A percentile compares a stretch with the other conserved stretches of the same genome.
These are phyloP conservation scores for Cylindrotheca closterium DNA, from an alignment of 108 stramenopile species.

Conservation along the genomic window DNA sequence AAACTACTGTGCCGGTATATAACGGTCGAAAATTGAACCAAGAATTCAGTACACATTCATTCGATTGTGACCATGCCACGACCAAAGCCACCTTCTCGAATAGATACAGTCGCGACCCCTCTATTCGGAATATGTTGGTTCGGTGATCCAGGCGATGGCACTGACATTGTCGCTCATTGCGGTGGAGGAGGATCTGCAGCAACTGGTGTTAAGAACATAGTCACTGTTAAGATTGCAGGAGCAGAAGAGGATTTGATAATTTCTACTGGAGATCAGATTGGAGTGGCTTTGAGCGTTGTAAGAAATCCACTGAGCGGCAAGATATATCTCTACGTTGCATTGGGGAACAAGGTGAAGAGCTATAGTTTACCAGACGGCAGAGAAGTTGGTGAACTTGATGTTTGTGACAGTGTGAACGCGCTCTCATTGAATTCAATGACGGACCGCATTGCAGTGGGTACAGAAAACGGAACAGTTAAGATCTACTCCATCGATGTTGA, in stretches of 20 bases:
- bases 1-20: no score
- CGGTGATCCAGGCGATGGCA: conserved; percentile 48
- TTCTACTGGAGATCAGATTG: conserved; percentile 41
- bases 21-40: no score
- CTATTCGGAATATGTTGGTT: conserved; percentile 68
- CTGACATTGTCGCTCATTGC: conserved; percentile 62
- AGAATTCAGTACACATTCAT: no score
- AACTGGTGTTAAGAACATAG: conserved; percentile 65
- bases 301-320: conserved; percentile 38
- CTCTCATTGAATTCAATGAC: conserved; percentile 43
- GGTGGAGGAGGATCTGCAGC: conserved; percentile 74
- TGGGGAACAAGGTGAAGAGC: conserved; percentile 37
- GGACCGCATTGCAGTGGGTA: conserved; percentile 61
- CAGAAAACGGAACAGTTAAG: conserved; percentile 71
- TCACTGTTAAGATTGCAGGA: conserved; percentile 30
- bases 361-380: conserved; percentile 27
- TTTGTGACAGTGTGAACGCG: conserved; percentile 42
- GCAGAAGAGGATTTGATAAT: conserved; percentile 22
- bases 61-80: conserved; percentile 12
- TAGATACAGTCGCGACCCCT: conserved; percentile 49
- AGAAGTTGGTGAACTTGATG: conserved; percentile 19
- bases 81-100: conserved; percentile 43
- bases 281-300: conserved; percentile 35
- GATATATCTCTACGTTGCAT: conserved; percentile 32
- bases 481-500: conserved; percentile 47